Evolutionary conservation across 768 basidiomycete genomes (phyloP), one percentile per base, ranked within the genome.

Genomic region (Xerocomus potaroensis): DNA sequence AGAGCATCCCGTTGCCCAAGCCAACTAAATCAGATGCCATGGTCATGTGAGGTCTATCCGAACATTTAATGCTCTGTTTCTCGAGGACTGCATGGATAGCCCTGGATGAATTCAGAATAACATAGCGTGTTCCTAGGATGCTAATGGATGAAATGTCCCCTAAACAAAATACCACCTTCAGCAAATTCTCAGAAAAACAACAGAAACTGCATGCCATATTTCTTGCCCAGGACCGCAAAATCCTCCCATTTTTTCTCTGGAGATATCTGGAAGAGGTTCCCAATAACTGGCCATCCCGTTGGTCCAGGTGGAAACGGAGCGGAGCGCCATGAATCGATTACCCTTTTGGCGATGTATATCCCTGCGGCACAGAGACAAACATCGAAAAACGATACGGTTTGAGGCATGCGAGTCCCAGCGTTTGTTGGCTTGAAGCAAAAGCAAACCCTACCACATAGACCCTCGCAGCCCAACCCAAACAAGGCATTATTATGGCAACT

Each of bases 251-350:
- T 72, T 51, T 72, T 65, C 27, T 70, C 69, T 11, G 61, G 57
- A 24, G 80, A 75, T 72, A 82, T 74, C 51, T 79, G 75, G 21
- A 78, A 62, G 10, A 77, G 55, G 51, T 77, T 81, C 12, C 80
- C 81, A 22, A 82, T 59, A 10, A 82, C 19, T 12, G 73, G 79
- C 50, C 46, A 55, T 3, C 56, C 56, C 37, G 31, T 27, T 4
- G 61, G 62, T 3, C 61, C 62, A 15, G 54, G 60, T 18, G 62
- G 62, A 32, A 51, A 43, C 9, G 15, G 40, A 29, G 5, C 4
- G 10, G 29, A 46, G 14, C 5, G 30, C 15, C 34, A 45, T 14
- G 44, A 48, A n/a, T 34, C 14, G 12, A 53, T 11, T 5, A 54
- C 6, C 6, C 27, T 4, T 24, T 41, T 51, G 10, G 19, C 12